Base-by-base conservation (phyloP, 2,329 filamentous ascomycete species). In the Aspergillus sp. region DNA sequence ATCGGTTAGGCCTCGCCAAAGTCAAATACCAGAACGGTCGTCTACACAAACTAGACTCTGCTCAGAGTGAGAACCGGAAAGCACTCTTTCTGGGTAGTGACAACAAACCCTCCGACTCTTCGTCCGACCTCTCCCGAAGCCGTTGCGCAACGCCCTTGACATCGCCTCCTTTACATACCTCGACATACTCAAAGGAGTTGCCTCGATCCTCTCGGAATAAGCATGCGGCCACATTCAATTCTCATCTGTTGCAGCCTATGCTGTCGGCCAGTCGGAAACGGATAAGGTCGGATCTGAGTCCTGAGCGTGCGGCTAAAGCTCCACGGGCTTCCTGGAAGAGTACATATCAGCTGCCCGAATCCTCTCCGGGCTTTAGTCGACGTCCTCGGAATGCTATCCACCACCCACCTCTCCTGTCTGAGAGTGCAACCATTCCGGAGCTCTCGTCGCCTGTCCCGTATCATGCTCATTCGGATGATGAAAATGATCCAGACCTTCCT, bases 1-100 rank as follows among this genome's bases (percentile, higher is more conserved):
- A 95, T 74, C 88, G 91, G 54, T 83, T 98, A 51, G 91, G 93
- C 50, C 82, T 97, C 55, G 93, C 93, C 66, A 93, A 94, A 70
- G 93, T 96, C 80, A 97, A 97, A 74, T 90, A 93, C 58, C 90
- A 94, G 72, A 86, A 95, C 74, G 90, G 90, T 66, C 94, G 90
- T 84, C 86, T 96, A 71, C 88, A 93, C 69, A 80, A 95, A 13
- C 50, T 63, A 44, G 66, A 88, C 78, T 91, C 64, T 81, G 90
- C 64, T 82, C 91, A 70, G 77, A 90, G 65, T 82, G 85, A 71
- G 80, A 84, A 58, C 86, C 85, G 71, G 80, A 86, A 59, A 76
- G 84, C 47, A 75, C 75, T 55, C 76, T 20, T 39, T 20, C 74
- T 57, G 75, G 76, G 58, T 60, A 85, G 83, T 62, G 89, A 94